Percentiles rank a stretch among this genome's conserved stretches.
phyloP scores from a whole-genome alignment of 169 alveolate genomes.

The Cytauxzoon felis region DNA sequence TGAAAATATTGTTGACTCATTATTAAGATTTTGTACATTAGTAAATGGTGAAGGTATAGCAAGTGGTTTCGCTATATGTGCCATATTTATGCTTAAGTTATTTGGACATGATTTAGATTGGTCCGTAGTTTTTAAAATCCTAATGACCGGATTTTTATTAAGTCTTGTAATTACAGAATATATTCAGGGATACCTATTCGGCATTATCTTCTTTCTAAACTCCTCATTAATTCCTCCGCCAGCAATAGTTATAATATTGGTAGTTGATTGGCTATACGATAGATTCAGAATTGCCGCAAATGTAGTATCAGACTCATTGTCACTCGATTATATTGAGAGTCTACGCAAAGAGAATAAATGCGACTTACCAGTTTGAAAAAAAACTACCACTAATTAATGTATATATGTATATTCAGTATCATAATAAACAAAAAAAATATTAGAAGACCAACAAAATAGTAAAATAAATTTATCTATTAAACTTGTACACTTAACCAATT shows the following conservation, averaged over 20 bases:
- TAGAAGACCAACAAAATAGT: too few species aligned
- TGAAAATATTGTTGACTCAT: slow-evolving; percentile 14
- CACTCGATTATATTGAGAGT: slow-evolving; percentile 28
- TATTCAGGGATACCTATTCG: slow-evolving; percentile 26
- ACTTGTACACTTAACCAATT: background rate
- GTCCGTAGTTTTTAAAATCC: slow-evolving; percentile 12
- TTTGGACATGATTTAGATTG: slow-evolving; percentile 13
- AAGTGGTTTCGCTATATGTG: slow-evolving; percentile 15
- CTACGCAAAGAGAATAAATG: too few species aligned
- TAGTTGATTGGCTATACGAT: slow-evolving; percentile 22
- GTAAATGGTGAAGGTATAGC: slow-evolving; percentile 19
- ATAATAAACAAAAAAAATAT: too few species aligned
- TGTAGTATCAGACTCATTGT: slow-evolving; percentile 14
- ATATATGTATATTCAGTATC: too few species aligned
- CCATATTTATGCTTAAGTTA: slow-evolving; percentile 13
- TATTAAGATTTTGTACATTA: slow-evolving; percentile 5
- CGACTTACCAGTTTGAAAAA: too few species aligned
- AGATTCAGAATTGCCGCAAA: slow-evolving; percentile 16
- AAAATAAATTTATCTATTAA: background rate
- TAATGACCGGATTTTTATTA: slow-evolving; percentile 3
- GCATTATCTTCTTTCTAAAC: slow-evolving; percentile 18
- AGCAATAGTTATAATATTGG: background rate
- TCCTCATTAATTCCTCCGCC: slow-evolving; percentile 19
- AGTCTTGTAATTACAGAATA: slow-evolving; percentile 4
- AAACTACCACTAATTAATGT: too few species aligned